A percentile compares a stretch with the other conserved stretches of the same genome.
Conservation (phyloP, 225 moss, liverwort and hornwort genomes). For the Pseudisothecium myosuroides region DNA sequence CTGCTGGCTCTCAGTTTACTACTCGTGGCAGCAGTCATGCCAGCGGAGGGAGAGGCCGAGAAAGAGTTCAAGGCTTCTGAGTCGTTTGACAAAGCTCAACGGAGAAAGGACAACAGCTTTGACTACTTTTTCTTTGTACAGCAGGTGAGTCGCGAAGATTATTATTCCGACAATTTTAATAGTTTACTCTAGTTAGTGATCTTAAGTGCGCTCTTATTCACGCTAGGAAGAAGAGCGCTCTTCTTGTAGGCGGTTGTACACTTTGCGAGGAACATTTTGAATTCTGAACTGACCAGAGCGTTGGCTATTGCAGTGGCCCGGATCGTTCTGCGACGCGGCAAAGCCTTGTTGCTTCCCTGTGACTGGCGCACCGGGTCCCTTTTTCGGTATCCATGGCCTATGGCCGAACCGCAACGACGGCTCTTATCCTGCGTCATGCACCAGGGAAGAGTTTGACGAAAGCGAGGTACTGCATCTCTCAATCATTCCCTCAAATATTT, state of each 20-base stretch:
- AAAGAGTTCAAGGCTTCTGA: background rate
- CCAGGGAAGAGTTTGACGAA: slow-evolving; percentile 26
- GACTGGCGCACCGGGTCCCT: slow-evolving; percentile 48
- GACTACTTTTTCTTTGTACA: slow-evolving; percentile 42
- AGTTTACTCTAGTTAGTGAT: background rate
- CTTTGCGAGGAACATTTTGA: background rate
- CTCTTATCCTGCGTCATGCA: slow-evolving; percentile 44
- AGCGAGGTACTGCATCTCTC: slow-evolving; percentile 23
- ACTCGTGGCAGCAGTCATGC: background rate
- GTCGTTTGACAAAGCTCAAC: background rate
- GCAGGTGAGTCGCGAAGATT: slow-evolving; percentile 1
- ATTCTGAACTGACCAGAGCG: background rate
- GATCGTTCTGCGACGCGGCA: slow-evolving; percentile 55
- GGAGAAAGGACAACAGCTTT: background rate
- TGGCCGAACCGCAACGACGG: slow-evolving; percentile 91
- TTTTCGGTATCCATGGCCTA: slow-evolving; percentile 83
- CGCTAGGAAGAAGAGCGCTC: background rate
- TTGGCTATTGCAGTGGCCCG: slow-evolving; percentile 62
- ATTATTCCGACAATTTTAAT: background rate
- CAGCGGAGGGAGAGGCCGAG: background rate
- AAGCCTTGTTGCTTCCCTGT: slow-evolving; percentile 65
- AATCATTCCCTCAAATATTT: background rate
- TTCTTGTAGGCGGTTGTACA: background rate
- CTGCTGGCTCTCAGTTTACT: slow-evolving; percentile 9
- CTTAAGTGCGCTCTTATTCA: background rate